Evolutionary conservation across 164 flowering plant genomes (phyloP).

Genomic region (Amborella trichopoda): DNA sequence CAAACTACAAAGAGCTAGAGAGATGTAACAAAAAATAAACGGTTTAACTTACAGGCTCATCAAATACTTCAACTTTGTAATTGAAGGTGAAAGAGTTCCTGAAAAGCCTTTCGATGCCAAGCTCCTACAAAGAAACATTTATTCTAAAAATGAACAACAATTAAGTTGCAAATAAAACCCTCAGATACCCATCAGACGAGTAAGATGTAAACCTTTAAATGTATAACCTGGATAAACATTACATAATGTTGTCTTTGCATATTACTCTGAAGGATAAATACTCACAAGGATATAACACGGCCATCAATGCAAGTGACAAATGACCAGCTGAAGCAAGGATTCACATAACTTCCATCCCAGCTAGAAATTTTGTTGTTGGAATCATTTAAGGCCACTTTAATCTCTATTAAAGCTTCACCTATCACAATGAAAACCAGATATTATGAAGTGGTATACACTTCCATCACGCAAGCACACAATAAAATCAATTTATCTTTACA

Average conservation of each 20-base stretch:
- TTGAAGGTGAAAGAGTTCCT: slow-evolving; percentile 68
- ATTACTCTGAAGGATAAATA: too few species aligned
- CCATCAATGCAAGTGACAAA: slow-evolving; percentile 66
- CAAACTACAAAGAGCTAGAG: too few species aligned
- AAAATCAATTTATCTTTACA: too few species aligned
- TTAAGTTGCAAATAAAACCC: too few species aligned
- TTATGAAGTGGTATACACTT: too few species aligned
- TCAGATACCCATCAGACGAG: too few species aligned
- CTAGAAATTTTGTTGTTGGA: slow-evolving; percentile 26
- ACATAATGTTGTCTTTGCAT: too few species aligned
- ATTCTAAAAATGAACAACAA: background rate
- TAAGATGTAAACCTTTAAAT: too few species aligned
- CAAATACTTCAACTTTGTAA: slow-evolving; percentile 53
- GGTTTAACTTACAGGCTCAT: slow-evolving; percentile 64
- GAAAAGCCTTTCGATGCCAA: slow-evolving; percentile 66
- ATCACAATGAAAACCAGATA: too few species aligned
- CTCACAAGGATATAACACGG: slow-evolving; percentile 67
- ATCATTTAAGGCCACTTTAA: slow-evolving; percentile 48
- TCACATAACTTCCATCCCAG: slow-evolving; percentile 53
- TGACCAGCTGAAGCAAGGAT: slow-evolving; percentile 89
- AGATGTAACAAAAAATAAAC: too few species aligned
- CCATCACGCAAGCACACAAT: too few species aligned
- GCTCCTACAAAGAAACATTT: slow-evolving; percentile 42
- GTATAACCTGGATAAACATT: too few species aligned
- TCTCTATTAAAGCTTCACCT: slow-evolving; percentile 66